phyloP scores from a whole-genome alignment of 805 yeast genomes.

The Kodamaea neixiangensis region DNA sequence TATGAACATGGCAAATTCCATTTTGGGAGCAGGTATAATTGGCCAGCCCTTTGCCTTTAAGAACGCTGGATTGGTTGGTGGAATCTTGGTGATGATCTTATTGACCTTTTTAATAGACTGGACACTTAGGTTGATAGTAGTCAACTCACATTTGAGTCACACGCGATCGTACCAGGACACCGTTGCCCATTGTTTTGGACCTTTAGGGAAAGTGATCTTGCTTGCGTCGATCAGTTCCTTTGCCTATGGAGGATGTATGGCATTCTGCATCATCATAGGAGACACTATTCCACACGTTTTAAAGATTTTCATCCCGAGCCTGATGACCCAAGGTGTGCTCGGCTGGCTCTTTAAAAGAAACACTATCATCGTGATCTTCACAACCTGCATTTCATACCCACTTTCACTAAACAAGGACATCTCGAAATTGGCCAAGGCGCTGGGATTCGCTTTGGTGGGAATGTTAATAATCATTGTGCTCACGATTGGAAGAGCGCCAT shows the following conservation, averaged over 20 bases:
- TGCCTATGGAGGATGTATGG: slow-evolving; percentile 94
- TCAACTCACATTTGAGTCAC: slow-evolving; percentile 77
- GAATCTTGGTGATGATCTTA: slow-evolving; percentile 57
- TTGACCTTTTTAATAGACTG: slow-evolving; percentile 81
- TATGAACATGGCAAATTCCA: slow-evolving; percentile 96
- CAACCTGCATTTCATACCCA: slow-evolving; percentile 77
- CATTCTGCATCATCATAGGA: slow-evolving; percentile 92
- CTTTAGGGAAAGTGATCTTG: slow-evolving; percentile 63
- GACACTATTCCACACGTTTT: slow-evolving; percentile 93
- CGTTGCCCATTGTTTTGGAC: slow-evolving; percentile 77
- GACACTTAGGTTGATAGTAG: slow-evolving; percentile 77
- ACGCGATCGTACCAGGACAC: slow-evolving; percentile 82
- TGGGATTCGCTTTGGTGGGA: slow-evolving; percentile 80
- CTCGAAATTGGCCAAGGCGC: slow-evolving; percentile 81
- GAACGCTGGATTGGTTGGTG: slow-evolving; percentile 79
- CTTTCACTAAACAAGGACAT: slow-evolving; percentile 79
- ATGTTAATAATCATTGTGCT: slow-evolving; percentile 78
- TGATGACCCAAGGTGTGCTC: slow-evolving; percentile 36
- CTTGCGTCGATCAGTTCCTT: slow-evolving; percentile 79
- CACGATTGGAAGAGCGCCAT: slow-evolving; percentile 75
- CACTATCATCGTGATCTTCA: slow-evolving; percentile 67
- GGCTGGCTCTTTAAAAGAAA: slow-evolving; percentile 65
- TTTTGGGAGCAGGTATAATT: slow-evolving; percentile 93
- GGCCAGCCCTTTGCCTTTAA: slow-evolving; percentile 90
- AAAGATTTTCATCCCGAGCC: slow-evolving; percentile 57